These are phyloP conservation scores for Ustulina deusta DNA, from an alignment of 2,329 filamentous ascomycete species.

Conservation along the genomic window DNA sequence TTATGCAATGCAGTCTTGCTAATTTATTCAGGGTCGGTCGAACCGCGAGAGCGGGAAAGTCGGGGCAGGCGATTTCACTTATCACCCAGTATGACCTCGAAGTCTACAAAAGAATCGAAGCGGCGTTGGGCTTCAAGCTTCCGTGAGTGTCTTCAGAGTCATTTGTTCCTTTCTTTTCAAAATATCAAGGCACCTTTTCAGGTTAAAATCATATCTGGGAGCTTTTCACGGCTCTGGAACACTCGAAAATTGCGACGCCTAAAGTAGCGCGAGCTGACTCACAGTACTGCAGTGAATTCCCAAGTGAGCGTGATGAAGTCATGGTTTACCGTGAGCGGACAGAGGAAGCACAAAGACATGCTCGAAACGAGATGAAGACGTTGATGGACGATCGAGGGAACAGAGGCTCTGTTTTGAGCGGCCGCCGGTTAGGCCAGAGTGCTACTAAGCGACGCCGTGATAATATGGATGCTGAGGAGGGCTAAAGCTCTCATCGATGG, in stretches of 20 bases:
- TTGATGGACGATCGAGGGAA: constrained; percentile 76
- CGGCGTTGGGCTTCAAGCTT: constrained; percentile 82
- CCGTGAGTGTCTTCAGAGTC: not conserved
- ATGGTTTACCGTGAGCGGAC: constrained; percentile 83
- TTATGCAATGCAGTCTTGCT: constrained; percentile 1
- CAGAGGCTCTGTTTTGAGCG: constrained; percentile 62
- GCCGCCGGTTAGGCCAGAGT: constrained; percentile 57
- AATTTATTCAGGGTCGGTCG: constrained; percentile 87
- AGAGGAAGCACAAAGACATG: constrained; percentile 84
- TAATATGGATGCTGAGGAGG: constrained; percentile 82
- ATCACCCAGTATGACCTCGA: constrained; percentile 84
- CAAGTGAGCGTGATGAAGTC: constrained; percentile 82
- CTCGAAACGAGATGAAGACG: constrained; percentile 84
- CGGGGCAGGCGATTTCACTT: constrained; percentile 81
- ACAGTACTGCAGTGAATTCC: constrained; percentile 65
- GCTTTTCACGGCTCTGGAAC: not conserved
- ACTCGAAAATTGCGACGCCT: not conserved
- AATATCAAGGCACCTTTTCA: not conserved
- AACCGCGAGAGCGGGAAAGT: constrained; percentile 87
- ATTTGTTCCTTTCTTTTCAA: not conserved
- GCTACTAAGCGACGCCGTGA: constrained; percentile 58
- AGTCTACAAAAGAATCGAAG: constrained; percentile 84
- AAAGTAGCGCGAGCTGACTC: not conserved
- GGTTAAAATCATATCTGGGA: not conserved
- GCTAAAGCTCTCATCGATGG: constrained; percentile 54